Conservation (phyloP, 371 early-diverging fungal species). For the Mucor ambiguus region DNA sequence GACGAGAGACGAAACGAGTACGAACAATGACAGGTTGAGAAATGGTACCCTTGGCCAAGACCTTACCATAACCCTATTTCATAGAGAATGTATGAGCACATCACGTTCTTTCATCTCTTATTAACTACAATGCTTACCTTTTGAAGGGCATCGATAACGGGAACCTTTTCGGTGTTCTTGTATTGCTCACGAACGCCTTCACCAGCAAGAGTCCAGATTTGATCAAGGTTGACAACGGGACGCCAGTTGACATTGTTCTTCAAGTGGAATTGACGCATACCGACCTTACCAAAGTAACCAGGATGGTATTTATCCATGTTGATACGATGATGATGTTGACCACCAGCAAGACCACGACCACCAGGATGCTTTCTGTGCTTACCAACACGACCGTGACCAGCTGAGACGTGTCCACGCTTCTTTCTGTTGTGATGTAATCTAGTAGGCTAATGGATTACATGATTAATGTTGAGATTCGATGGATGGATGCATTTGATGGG, state of each 20-base stretch:
- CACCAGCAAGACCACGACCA: constrained; percentile 99
- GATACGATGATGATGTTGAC: constrained; percentile 99
- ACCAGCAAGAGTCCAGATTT: constrained; percentile 93
- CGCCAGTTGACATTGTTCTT: constrained; percentile 91
- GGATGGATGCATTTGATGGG: constrained; percentile 7
- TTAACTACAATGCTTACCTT: constrained; percentile 47
- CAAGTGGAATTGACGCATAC: constrained; percentile 99
- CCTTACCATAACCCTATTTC: constrained; percentile 91
- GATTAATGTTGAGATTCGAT: background rate
- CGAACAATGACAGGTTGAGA: constrained; percentile 98
- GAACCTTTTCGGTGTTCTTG: constrained; percentile 89
- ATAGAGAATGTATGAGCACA: background rate
- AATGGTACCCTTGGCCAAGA: constrained; percentile 94
- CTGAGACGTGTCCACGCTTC: constrained; percentile 92
- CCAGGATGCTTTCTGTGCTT: constrained; percentile 99
- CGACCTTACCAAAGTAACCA: constrained; percentile 99
- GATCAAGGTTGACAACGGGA: constrained; percentile 93
- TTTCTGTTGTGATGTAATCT: constrained; percentile 86
- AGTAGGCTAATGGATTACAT: constrained; percentile 66
- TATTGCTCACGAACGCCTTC: constrained; percentile 89
- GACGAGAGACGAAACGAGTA: constrained; percentile 92
- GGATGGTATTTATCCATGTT: constrained; percentile 99
- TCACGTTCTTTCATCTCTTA: background rate
- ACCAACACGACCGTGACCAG: constrained; percentile 95
- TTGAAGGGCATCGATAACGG: constrained; percentile 91